Conservation (phyloP, 2,329 filamentous ascomycete species). For the Pseudogymnoascus sp. region DNA sequence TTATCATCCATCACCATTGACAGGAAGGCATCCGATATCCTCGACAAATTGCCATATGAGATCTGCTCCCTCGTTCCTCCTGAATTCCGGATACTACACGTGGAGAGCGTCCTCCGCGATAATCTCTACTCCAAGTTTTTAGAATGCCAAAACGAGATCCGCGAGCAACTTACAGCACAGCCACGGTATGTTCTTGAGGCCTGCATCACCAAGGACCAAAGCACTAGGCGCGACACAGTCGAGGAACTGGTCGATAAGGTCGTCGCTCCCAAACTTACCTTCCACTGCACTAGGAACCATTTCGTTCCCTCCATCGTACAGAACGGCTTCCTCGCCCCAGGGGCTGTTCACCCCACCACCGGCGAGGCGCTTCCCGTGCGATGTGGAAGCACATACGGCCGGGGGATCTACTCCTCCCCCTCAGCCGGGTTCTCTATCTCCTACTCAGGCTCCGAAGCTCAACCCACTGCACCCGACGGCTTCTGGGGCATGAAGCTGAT, state of each 20-base stretch:
- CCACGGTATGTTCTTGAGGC: conserved; percentile 12
- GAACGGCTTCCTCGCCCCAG: conserved; percentile 36
- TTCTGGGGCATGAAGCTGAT: conserved; percentile 35
- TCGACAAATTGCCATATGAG: conserved; percentile 27
- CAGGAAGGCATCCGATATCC: conserved; percentile 26
- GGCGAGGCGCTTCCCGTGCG: conserved; percentile 21
- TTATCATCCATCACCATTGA: conserved; percentile 15
- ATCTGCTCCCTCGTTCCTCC: conserved; percentile 27
- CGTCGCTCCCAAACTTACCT: conserved; percentile 30
- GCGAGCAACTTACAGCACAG: conserved; percentile 18
- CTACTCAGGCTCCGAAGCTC: conserved; percentile 28
- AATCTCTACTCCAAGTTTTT: conserved; percentile 28
- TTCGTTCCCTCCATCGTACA: conserved; percentile 36
- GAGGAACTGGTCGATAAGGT: conserved; percentile 32
- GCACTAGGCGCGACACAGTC: conserved; percentile 14
- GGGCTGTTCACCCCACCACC: conserved; percentile 25
- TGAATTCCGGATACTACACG: conserved; percentile 31
- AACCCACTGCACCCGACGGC: conserved; percentile 24
- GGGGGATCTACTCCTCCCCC: conserved; percentile 38
- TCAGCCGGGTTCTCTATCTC: conserved; percentile 31
- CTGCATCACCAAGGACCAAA: conserved; percentile 12
- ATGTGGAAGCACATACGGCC: conserved; percentile 34
- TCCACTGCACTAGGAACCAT: conserved; percentile 32
- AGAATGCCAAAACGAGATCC: conserved; percentile 22
- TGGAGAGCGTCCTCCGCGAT: conserved; percentile 32